These are phyloP conservation scores for Oxytropis ochrocephala DNA, from an alignment of 306 rosid genomes.

Conservation along the genomic window DNA sequence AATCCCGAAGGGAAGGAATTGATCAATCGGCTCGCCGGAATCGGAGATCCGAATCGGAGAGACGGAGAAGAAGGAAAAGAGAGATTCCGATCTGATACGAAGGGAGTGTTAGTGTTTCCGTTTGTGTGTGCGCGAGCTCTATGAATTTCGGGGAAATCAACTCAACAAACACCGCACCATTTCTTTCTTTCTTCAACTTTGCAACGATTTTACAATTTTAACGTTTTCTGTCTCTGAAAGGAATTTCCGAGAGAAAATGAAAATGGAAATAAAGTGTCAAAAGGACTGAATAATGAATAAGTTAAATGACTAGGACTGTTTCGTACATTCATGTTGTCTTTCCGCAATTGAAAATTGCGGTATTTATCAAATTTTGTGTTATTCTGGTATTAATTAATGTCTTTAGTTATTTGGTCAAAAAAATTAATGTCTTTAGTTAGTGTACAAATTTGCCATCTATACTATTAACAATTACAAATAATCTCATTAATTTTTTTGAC, in stretches of 20 bases:
- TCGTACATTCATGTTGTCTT: not conserved
- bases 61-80: constrained; percentile 24
- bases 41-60: constrained; percentile 50
- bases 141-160: constrained; percentile 23
- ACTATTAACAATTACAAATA: too few relatives aligned
- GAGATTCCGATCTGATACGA: constrained; percentile 67
- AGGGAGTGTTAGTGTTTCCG: constrained; percentile 13
- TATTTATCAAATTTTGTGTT: too few relatives aligned
- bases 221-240: constrained; percentile 10
- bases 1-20: constrained; percentile 21
- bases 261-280: not conserved
- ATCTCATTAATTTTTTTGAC: too few relatives aligned
- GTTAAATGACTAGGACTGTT: not conserved
- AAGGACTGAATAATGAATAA: not conserved
- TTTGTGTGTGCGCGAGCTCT: not conserved
- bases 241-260: not conserved
- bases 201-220: constrained; percentile 28
- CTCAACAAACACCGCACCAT: constrained; percentile 18
- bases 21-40: constrained; percentile 30
- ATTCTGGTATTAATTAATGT: too few relatives aligned
- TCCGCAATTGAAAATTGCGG: not conserved
- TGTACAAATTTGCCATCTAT: too few relatives aligned
- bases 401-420: too few relatives aligned
- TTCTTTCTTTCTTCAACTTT: constrained; percentile 26
- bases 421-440: too few relatives aligned